phyloP scores from a whole-genome alignment of 805 yeast genomes.

The Torulaspora microellipsoides region DNA sequence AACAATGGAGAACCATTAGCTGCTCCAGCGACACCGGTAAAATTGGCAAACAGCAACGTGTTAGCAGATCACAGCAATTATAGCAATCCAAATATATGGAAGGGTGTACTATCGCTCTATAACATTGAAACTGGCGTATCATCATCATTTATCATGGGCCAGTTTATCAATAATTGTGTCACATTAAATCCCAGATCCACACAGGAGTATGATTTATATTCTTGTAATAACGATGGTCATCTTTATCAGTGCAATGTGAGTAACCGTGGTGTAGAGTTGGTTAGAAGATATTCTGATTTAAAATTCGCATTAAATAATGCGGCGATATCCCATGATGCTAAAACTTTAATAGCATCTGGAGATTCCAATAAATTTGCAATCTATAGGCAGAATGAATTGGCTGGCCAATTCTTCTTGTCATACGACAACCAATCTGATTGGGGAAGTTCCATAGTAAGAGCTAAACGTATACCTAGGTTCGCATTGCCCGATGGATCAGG shows the following conservation, averaged over 20 bases:
- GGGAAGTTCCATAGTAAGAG: constrained; percentile 31
- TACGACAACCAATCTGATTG: constrained; percentile 28
- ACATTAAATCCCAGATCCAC: constrained; percentile 44
- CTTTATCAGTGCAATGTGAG: constrained; percentile 61
- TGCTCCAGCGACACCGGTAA: constrained; percentile 27
- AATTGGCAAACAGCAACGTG: constrained; percentile 27
- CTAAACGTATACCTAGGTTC: constrained; percentile 30
- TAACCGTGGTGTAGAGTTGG: constrained; percentile 43
- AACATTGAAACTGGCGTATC: constrained; percentile 46
- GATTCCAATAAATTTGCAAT: constrained; percentile 67
- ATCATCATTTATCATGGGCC: constrained; percentile 60
- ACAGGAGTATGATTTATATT: constrained; percentile 49
- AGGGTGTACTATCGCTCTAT: constrained; percentile 46
- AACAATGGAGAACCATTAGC: constrained; percentile 11
- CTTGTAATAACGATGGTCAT: constrained; percentile 80
- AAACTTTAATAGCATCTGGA: constrained; percentile 64
- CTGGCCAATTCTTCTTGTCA: constrained; percentile 26
- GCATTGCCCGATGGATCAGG: constrained; percentile 29
- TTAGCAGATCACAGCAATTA: constrained; percentile 30
- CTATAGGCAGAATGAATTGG: constrained; percentile 36
- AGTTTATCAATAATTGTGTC: constrained; percentile 79
- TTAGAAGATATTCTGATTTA: constrained; percentile 42
- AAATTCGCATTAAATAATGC: constrained; percentile 75
- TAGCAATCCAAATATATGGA: constrained; percentile 37
- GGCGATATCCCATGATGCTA: constrained; percentile 57